Evolutionary conservation across 129 eudicot species (phyloP), one percentile per base, ranked within the genome.

Genomic region (Chrysanthemum seticuspe): DNA sequence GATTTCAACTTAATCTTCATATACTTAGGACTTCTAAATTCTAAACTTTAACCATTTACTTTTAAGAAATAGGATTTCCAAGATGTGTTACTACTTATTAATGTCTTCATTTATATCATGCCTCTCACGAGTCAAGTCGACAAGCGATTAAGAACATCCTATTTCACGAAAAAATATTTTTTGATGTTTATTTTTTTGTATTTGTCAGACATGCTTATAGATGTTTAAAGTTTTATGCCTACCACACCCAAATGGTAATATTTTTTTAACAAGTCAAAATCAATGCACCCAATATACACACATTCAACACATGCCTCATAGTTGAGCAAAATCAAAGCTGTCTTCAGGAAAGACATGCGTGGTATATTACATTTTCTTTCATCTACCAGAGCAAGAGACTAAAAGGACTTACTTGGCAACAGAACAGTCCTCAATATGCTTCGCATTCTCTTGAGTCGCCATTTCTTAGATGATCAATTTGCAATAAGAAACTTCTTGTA

Each of bases 341-440:
- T 11, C 53, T 54, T 54, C 11, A 31, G 15, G 10, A 52, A 23
- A 50, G 5, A 13, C 19, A 50, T 19, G 6, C 45, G 2, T 12
- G 13, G 21, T 25, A 50, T 25, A 58, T 25, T 18, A 48, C 7
- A 59, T 16, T 57, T 23, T 48, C 34, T 44, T 44, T 66, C 15
- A 55, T 68, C 9, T 18, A 8, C 27, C 16, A 10, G 40, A 11
- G 10, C 29, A 40, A 63, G 15, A 31, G 15, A 27, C 2, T 70
- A 16, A 57, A 80, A 34, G 44, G 5, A 50, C 84, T 36, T 48
- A 93, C 98, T 93, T 93, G 81, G 98, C 75, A 74, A 93, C 96
- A 45, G 98, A 82, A 80, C 98, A 93, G 58, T 93, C 98, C 76
- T 93, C 98, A 13, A 93, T 86, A 29, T 89, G 92, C 85, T 93